Conservation (phyloP, 2,329 filamentous ascomycete genomes). For the Triangularia setosa region DNA sequence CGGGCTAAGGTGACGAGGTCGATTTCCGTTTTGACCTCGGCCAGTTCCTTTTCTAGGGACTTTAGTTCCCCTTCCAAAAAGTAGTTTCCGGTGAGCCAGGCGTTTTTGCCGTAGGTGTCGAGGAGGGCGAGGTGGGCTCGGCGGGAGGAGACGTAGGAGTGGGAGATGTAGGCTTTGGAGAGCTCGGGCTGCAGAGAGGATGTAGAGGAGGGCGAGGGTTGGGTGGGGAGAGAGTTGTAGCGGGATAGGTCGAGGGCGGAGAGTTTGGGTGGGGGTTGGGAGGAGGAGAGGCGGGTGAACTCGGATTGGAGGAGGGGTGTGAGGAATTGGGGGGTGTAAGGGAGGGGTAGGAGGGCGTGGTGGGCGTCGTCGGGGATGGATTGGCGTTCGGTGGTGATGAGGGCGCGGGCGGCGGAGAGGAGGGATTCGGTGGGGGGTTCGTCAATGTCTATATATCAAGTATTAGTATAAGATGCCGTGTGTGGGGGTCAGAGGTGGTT, state of each 20-base stretch:
- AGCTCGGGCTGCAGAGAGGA: constrained; percentile 60
- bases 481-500: constrained; percentile 15
- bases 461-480: not conserved
- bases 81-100: constrained; percentile 84
- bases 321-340: constrained; percentile 52
- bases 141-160: constrained; percentile 50
- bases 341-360: constrained; percentile 56
- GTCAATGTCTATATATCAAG: constrained; percentile 69
- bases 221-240: constrained; percentile 63
- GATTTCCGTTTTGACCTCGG: constrained; percentile 60
- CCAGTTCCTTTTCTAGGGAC: constrained; percentile 70
- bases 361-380: constrained; percentile 38
- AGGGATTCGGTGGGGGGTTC: constrained; percentile 51
- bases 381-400: constrained; percentile 65
- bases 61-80: constrained; percentile 70
- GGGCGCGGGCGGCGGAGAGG: constrained; percentile 61
- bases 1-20: constrained; percentile 70
- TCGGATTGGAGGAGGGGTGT: constrained; percentile 65
- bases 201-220: constrained; percentile 28
- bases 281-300: constrained; percentile 58
- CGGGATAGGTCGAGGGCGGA: constrained; percentile 69
- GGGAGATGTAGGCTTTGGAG: constrained; percentile 47
- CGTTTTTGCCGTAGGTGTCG: constrained; percentile 79
- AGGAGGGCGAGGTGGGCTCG: constrained; percentile 64
- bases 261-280: constrained; percentile 39